Percentiles rank a stretch among this genome's conserved stretches.
Evolutionary conservation across 257 asterid genomes (phyloP).

Genomic region (Nicotiana sylvestris): DNA sequence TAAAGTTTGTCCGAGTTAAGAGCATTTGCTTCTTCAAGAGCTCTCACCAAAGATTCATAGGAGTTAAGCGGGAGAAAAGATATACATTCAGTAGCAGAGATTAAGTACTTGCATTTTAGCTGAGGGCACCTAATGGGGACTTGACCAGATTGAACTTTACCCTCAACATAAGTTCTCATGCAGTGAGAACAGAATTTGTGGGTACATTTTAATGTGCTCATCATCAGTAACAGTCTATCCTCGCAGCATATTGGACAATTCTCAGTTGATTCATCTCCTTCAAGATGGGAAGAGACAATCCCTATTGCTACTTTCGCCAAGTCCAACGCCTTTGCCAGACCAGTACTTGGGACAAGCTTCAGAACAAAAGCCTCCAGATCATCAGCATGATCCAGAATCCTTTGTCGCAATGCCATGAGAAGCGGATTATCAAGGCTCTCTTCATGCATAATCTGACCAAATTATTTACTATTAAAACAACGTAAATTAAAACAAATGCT

Average conservation of each 20-base stretch:
- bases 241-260: slow-evolving; percentile 80
- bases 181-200: slow-evolving; percentile 90
- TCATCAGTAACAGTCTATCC: slow-evolving; percentile 71
- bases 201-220: slow-evolving; percentile 65
- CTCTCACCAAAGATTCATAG: slow-evolving; percentile 58
- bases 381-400: slow-evolving; percentile 60
- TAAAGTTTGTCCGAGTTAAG: slow-evolving; percentile 38
- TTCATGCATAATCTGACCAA: slow-evolving; percentile 48
- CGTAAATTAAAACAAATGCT: background rate
- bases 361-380: slow-evolving; percentile 56
- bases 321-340: slow-evolving; percentile 42
- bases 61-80: slow-evolving; percentile 71
- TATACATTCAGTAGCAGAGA: slow-evolving; percentile 57
- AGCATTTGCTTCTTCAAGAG: slow-evolving; percentile 44
- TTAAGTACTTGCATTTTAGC: slow-evolving; percentile 59
- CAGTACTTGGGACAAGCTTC: slow-evolving; percentile 35
- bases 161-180: slow-evolving; percentile 80
- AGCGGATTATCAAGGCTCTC: slow-evolving; percentile 65
- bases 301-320: slow-evolving; percentile 90
- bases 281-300: slow-evolving; percentile 43
- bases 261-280: slow-evolving; percentile 38
- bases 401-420: slow-evolving; percentile 57
- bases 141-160: slow-evolving; percentile 45
- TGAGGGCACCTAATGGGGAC: slow-evolving; percentile 84
- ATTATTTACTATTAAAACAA: background rate